phyloP scores from a whole-genome alignment of 352 stramenopile genomes.

The Aphanomyces invadans region DNA sequence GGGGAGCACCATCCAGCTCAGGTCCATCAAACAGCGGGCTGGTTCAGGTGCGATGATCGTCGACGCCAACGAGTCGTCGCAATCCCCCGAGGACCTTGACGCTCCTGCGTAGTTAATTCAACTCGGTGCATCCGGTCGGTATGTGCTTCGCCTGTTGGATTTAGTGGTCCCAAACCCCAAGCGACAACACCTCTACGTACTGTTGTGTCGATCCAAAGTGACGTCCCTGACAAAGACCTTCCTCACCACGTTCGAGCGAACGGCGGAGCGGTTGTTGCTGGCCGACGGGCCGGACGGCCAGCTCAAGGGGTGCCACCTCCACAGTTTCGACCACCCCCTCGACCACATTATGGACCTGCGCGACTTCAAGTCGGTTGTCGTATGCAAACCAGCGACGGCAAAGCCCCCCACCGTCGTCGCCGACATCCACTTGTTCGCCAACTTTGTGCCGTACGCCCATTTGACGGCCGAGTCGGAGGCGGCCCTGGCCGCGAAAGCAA shows the following conservation, averaged over 20 bases:
- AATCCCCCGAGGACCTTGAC: too few relatives aligned
- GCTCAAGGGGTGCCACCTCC: slow-evolving; percentile 45
- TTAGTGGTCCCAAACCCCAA: slow-evolving; percentile 49
- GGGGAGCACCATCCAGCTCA: too few relatives aligned
- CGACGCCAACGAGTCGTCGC: too few relatives aligned
- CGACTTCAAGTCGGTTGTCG: slow-evolving; percentile 39
- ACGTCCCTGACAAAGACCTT: slow-evolving; percentile 28
- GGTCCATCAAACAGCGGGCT: too few relatives aligned
- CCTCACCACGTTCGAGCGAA: slow-evolving; percentile 35
- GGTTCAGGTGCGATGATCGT: too few relatives aligned
- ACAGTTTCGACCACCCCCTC: slow-evolving; percentile 50
- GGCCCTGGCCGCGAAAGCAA: slow-evolving; percentile 35
- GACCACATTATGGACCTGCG: slow-evolving; percentile 44
- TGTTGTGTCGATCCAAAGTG: slow-evolving; percentile 36
- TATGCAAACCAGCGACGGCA: slow-evolving; percentile 51
- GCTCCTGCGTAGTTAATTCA: slow-evolving; percentile 2
- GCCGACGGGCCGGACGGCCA: slow-evolving; percentile 54
- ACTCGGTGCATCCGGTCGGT: slow-evolving; percentile 2
- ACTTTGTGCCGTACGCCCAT: slow-evolving; percentile 49
- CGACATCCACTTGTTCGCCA: slow-evolving; percentile 46
- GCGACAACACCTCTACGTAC: slow-evolving; percentile 46
- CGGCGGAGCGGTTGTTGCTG: slow-evolving; percentile 43
- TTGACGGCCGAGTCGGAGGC: slow-evolving; percentile 39
- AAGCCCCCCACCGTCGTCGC: slow-evolving; percentile 43
- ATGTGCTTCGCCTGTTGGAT: slow-evolving; percentile 42